A percentile compares a stretch with the other conserved stretches of the same genome.
These are phyloP conservation scores for Citrus sp. DNA, from an alignment of 345 rosid genomes.

Conservation along the genomic window DNA sequence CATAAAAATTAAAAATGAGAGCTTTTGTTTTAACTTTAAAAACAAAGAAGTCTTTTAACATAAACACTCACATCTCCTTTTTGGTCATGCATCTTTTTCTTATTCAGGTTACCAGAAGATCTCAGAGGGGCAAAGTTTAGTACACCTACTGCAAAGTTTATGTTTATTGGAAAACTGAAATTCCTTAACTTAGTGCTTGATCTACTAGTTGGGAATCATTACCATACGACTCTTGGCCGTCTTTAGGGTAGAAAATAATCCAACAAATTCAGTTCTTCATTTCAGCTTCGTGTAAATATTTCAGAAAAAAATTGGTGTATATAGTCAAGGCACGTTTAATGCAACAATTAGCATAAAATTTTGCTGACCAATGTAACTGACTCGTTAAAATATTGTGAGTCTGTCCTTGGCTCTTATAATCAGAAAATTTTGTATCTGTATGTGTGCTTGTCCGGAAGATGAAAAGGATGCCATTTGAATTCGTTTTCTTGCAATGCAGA, in stretches of 20 bases:
- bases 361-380: not conserved
- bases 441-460: too few species aligned
- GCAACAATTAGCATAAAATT: not conserved
- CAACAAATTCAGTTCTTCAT: not conserved
- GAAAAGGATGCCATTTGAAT: too few species aligned
- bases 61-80: too few species aligned
- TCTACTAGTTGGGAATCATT: not conserved
- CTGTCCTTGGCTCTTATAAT: not conserved
- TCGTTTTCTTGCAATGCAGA: too few species aligned
- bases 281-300: not conserved
- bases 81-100: not conserved
- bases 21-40: not conserved
- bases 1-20: not conserved
- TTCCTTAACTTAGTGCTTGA: not conserved
- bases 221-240: not conserved
- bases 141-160: not conserved
- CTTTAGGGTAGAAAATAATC: not conserved
- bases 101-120: constrained; percentile 31
- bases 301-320: not conserved
- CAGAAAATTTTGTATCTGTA: too few species aligned
- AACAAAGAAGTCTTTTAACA: too few species aligned
- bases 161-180: not conserved
- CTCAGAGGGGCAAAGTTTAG: constrained; percentile 23
- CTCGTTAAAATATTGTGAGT: not conserved
- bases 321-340: not conserved